phyloP scores from a whole-genome alignment of 805 yeast species.

The Vanderwaltozyma tropicalis region DNA sequence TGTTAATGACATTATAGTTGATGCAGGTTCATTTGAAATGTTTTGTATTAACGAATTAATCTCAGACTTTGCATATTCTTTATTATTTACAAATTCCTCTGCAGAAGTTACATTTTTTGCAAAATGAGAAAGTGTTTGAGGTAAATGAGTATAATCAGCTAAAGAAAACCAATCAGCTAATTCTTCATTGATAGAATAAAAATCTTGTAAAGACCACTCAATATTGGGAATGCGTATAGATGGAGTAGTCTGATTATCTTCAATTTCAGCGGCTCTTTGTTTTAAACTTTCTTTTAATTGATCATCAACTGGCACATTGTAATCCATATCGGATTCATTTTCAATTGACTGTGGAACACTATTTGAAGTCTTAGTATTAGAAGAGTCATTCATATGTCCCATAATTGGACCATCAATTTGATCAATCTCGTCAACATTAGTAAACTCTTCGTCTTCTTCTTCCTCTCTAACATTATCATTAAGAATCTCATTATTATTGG shows the following conservation, averaged over 20 bases:
- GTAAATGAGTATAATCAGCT: slow-evolving; percentile 20
- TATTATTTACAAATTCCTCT: slow-evolving; percentile 9
- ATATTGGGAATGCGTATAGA: slow-evolving; percentile 33
- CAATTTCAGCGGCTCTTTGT: slow-evolving; percentile 29
- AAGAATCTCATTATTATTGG: background rate
- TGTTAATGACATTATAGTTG: slow-evolving; percentile 13
- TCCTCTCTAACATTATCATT: slow-evolving; percentile 4
- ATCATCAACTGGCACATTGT: slow-evolving; percentile 29
- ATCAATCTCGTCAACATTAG: slow-evolving; percentile 29
- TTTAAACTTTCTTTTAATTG: slow-evolving; percentile 27
- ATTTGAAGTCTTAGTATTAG: background rate
- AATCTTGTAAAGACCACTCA: slow-evolving; percentile 34
- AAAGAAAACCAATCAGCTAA: slow-evolving; percentile 38
- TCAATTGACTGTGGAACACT: background rate
- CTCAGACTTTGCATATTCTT: slow-evolving; percentile 8
- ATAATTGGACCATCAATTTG: slow-evolving; percentile 28
- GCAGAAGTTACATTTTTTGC: slow-evolving; percentile 6
- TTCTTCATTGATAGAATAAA: slow-evolving; percentile 31
- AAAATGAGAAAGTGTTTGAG: slow-evolving; percentile 10
- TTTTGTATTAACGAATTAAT: slow-evolving; percentile 3
- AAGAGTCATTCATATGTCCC: slow-evolving; percentile 1
- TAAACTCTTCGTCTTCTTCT: slow-evolving; percentile 17
- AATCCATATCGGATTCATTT: slow-evolving; percentile 12
- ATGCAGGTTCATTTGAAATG: slow-evolving; percentile 2
- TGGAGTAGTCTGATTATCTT: background rate